Conservation (phyloP, 495 filamentous ascomycete genomes). For the Aspergillus campestris region DNA sequence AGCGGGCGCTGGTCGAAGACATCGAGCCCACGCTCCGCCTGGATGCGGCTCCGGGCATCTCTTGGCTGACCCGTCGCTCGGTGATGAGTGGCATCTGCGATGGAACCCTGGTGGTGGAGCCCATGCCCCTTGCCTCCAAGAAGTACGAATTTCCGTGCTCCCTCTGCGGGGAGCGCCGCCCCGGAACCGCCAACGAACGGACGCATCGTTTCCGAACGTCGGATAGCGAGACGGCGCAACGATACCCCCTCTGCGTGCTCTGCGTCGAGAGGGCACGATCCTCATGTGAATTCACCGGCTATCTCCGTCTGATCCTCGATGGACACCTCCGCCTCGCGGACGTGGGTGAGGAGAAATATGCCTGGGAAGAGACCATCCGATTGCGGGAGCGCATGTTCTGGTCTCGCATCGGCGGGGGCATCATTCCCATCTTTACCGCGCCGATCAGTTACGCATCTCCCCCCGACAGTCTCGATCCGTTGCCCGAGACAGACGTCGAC, state of each 20-base stretch:
- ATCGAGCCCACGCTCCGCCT: slow-evolving; percentile 89
- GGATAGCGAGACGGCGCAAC: slow-evolving; percentile 74
- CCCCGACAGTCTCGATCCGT: too few relatives aligned
- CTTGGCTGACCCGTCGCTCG: slow-evolving; percentile 80
- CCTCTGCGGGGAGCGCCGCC: slow-evolving; percentile 77
- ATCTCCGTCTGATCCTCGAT: slow-evolving; percentile 80
- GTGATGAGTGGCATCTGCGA: slow-evolving; percentile 76
- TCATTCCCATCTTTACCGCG: slow-evolving; percentile 54
- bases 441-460: too few relatives aligned
- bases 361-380: slow-evolving; percentile 89
- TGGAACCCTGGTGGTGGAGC: slow-evolving; percentile 85
- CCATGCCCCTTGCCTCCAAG: slow-evolving; percentile 53
- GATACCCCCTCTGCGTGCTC: slow-evolving; percentile 83
- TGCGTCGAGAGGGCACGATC: slow-evolving; percentile 78
- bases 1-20: slow-evolving; percentile 77
- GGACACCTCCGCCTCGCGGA: slow-evolving; percentile 75
- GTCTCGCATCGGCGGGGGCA: slow-evolving; percentile 81
- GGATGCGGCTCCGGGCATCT: slow-evolving; percentile 81
- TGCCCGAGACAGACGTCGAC: too few relatives aligned
- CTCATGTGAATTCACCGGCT: slow-evolving; percentile 86
- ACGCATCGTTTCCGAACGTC: slow-evolving; percentile 84
- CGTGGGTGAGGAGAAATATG: slow-evolving; percentile 65
- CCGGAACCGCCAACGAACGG: slow-evolving; percentile 58
- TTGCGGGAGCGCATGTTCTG: slow-evolving; percentile 94
- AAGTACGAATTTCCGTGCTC: slow-evolving; percentile 68